These are phyloP conservation scores for Rhodotorula sphaerocarpa DNA, from an alignment of 768 basidiomycete genomes.

Conservation along the genomic window DNA sequence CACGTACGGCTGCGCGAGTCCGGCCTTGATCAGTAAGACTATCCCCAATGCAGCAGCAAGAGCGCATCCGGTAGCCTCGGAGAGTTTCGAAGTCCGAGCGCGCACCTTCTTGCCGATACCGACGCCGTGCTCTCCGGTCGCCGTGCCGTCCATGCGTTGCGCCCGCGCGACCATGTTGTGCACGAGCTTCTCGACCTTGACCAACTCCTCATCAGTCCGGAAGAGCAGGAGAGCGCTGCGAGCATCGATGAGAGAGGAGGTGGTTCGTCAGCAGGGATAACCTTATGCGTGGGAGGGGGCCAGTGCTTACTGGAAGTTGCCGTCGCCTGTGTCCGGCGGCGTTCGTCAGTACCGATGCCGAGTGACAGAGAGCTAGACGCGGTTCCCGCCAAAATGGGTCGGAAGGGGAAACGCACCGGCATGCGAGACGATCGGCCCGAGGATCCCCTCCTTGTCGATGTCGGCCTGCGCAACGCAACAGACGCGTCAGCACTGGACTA, in stretches of 20 bases:
- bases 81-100: background rate
- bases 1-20: constrained; percentile 53
- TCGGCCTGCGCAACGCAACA: constrained; percentile 16
- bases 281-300: too few species aligned
- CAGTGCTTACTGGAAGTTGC: constrained; percentile 5
- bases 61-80: background rate
- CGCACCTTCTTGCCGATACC: constrained; percentile 21
- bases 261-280: background rate
- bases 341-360: too few species aligned
- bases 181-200: constrained; percentile 34
- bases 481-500: too few species aligned
- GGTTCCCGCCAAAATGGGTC: too few species aligned
- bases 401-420: background rate
- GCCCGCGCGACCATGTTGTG: constrained; percentile 45
- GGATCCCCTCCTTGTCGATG: constrained; percentile 19
- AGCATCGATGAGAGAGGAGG: constrained; percentile 42
- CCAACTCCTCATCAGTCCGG: constrained; percentile 35
- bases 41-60: background rate
- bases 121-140: constrained; percentile 43
- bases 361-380: background rate
- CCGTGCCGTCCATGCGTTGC: constrained; percentile 46
- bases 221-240: constrained; percentile 43
- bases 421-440: constrained; percentile 50
- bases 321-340: too few species aligned
- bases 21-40: too few species aligned